Evolutionary conservation across 2,329 filamentous ascomycete species (phyloP).

Genomic region (Teratosphaeria destructans): DNA sequence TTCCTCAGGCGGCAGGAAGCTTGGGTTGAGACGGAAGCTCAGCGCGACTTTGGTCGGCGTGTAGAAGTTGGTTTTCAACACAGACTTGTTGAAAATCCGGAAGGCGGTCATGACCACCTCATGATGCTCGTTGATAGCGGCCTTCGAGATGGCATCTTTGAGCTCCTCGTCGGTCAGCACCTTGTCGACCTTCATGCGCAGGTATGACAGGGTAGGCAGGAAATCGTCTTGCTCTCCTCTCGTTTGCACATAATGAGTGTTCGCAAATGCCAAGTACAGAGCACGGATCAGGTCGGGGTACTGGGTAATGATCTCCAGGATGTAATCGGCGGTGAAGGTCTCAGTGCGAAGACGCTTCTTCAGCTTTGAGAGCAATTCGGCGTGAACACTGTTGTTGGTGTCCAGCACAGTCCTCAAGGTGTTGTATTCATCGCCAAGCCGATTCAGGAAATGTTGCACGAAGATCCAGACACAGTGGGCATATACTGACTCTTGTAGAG

Average conservation of each 20-base stretch:
- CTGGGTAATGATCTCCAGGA: constrained; percentile 87
- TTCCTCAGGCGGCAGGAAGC: constrained; percentile 80
- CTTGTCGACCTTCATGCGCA: constrained; percentile 56
- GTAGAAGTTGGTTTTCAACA: constrained; percentile 96
- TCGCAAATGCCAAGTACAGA: constrained; percentile 86
- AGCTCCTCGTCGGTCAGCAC: constrained; percentile 67
- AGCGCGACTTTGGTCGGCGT: constrained; percentile 97
- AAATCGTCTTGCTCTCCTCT: constrained; percentile 56
- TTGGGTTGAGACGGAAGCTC: constrained; percentile 85
- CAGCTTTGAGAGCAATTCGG: constrained; percentile 80
- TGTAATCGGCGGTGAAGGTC: constrained; percentile 97
- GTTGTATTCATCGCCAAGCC: constrained; percentile 82
- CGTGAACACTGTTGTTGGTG: constrained; percentile 69
- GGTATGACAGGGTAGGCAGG: constrained; percentile 58
- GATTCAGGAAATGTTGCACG: constrained; percentile 94
- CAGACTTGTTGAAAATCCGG: constrained; percentile 83
- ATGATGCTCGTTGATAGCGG: constrained; percentile 86
- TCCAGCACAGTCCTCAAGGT: constrained; percentile 76
- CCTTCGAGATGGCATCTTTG: constrained; percentile 65
- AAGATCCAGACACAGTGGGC: constrained; percentile 97
- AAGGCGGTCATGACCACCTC: constrained; percentile 97
- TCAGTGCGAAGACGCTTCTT: constrained; percentile 92
- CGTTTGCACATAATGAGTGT: constrained; percentile 66
- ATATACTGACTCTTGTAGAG: constrained; percentile 93
- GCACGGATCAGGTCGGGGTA: constrained; percentile 81